Evolutionary conservation across 495 filamentous ascomycete species (phyloP), one percentile per base, ranked within the genome.

Genomic region (Xylaria sp.): DNA sequence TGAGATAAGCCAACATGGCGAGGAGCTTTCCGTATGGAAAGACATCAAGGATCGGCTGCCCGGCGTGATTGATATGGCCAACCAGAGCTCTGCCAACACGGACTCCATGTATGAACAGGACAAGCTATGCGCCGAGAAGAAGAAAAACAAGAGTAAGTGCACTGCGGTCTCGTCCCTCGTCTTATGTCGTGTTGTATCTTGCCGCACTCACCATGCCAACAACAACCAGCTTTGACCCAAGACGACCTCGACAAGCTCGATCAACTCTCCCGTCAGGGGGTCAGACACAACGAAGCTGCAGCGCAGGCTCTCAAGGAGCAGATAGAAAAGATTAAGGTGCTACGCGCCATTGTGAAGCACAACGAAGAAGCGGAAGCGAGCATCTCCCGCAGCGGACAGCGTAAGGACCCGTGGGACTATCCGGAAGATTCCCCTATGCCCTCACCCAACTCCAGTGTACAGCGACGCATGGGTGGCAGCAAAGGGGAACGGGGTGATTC

Each of bases 391-490:
- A 77, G 65, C 67, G 77, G 24, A 50, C 78, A 63, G 77, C 79
- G 62, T 65, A 82, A 67, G 73, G 79, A 69, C 65, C 85, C 91
- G 67, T 88, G 89, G 74, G 92, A 94, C 21, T 88, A 93, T 74
- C 88, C 89, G 9, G 88, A 86, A 21, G 92, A 93, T 73, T 93
- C 92, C 0, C 88, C 90, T 2, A 85, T 87, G n/a, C 88, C 90
- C 6, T 92, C 90, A 14, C 87, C 89, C 19, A 85, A 84, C 17
- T 80, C 83, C 19, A 76, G 81, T 40, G 77, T 81, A 41, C 74
- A 80, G 31, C 76, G 82, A 41, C 85, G 83, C 65, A 76, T 83
- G 37, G 71, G 71, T 52, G 55, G 67, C 44, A n/a, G 69, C 55
- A 76, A 75, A 35, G 83, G 83, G 1, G 82, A 81, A 35, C 79